phyloP scores from a whole-genome alignment of 768 basidiomycete species.

The Pleurotus giganteus region DNA sequence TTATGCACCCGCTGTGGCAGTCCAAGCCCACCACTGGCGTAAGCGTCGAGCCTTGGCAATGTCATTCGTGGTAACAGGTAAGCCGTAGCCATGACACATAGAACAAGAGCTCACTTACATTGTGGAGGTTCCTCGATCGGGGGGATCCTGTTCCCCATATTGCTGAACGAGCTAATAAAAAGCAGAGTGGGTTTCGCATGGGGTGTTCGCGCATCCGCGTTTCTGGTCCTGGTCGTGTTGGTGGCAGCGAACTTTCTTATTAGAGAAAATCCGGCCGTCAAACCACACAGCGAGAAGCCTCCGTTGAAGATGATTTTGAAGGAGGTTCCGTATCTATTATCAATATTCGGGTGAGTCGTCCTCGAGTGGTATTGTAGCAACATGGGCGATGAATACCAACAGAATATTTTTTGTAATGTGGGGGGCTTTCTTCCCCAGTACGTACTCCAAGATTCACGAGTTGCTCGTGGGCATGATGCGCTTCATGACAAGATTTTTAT shows the following conservation, averaged over 20 bases:
- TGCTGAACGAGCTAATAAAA: constrained; percentile 19
- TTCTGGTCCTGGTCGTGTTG: constrained; percentile 27
- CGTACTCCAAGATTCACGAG: too few species aligned
- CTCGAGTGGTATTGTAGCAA: neutral
- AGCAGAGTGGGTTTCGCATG: constrained; percentile 26
- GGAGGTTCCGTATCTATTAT: constrained; percentile 37
- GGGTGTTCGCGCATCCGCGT: constrained; percentile 33
- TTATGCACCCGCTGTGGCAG: constrained; percentile 35
- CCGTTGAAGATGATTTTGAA: constrained; percentile 26
- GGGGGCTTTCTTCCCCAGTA: constrained; percentile 52
- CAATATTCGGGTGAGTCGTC: constrained; percentile 32
- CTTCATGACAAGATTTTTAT: constrained; percentile 45
- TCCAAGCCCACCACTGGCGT: constrained; percentile 38
- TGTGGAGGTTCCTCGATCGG: constrained; percentile 34
- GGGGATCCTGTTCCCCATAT: constrained; percentile 32
- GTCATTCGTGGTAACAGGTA: constrained; percentile 24
- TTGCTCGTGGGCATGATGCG: neutral
- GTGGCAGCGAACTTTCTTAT: constrained; percentile 32
- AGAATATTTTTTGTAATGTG: constrained; percentile 40
- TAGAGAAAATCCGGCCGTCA: constrained; percentile 20
- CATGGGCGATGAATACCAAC: constrained; percentile 15
- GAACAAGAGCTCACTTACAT: too few species aligned
- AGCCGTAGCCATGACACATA: neutral
- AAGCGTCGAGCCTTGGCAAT: constrained; percentile 30
- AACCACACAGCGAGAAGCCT: constrained; percentile 11